These are phyloP conservation scores for Larix sibirica DNA, from an alignment of 83 land plant species.

Conservation along the genomic window DNA sequence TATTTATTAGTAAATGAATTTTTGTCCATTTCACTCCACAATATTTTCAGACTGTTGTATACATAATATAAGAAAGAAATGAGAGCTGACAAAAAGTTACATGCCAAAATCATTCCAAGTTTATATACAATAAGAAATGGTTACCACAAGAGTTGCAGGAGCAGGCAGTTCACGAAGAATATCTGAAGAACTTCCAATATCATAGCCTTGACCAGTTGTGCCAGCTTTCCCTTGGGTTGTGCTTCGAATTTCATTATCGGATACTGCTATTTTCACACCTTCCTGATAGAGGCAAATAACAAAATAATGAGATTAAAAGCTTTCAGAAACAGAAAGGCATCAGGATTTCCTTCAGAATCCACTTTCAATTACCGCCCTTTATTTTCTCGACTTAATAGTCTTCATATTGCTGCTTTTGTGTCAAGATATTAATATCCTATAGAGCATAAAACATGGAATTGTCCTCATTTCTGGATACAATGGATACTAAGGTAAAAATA, in stretches of 20 bases:
- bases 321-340: background rate
- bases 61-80: background rate
- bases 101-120: background rate
- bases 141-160: slow-evolving; percentile 59
- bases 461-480: background rate
- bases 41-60: no score
- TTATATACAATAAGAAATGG: background rate
- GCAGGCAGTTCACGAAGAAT: slow-evolving; percentile 50
- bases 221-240: slow-evolving; percentile 29
- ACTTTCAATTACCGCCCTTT: no score
- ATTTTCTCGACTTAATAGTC: background rate
- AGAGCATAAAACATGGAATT: no score
- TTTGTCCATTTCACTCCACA: no score
- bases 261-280: slow-evolving; percentile 54
- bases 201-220: slow-evolving; percentile 29
- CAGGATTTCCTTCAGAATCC: background rate
- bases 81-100: background rate
- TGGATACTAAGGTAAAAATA: background rate
- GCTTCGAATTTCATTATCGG: slow-evolving; percentile 46
- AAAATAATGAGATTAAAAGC: background rate
- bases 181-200: slow-evolving; percentile 39
- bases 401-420: no score
- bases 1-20: no score
- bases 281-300: slow-evolving; percentile 31
- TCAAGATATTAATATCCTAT: no score